phyloP scores from a whole-genome alignment of 1,284 basidiomycete genomes.

The Heterobasidion irregulare region DNA sequence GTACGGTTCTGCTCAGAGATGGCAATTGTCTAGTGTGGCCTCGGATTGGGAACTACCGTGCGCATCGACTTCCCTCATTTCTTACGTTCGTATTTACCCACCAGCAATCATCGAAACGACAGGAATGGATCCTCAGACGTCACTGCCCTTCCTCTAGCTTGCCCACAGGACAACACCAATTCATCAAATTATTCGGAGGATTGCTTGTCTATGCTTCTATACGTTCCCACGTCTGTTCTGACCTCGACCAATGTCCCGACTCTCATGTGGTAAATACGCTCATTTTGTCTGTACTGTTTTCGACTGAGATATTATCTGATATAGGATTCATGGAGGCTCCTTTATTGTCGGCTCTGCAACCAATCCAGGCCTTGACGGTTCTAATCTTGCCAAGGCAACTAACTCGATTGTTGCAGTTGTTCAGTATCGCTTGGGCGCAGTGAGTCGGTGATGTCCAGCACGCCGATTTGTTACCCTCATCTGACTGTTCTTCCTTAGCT shows the following conservation, averaged over 20 bases:
- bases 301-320: constrained; percentile 1
- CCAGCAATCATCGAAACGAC: not conserved
- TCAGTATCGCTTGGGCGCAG: constrained; percentile 80
- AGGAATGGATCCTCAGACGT: constrained; percentile 47
- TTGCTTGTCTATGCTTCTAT: constrained; percentile 71
- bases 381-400: constrained; percentile 62
- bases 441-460: constrained; percentile 24
- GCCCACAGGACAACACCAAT: constrained; percentile 53
- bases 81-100: too few relatives aligned
- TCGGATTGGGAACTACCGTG: constrained; percentile 57
- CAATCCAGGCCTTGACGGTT: constrained; percentile 72
- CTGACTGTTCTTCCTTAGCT: constrained; percentile 35
- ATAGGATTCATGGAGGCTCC: constrained; percentile 84
- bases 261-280: constrained; percentile 50
- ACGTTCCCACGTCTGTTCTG: constrained; percentile 44
- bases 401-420: constrained; percentile 78
- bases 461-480: not conserved
- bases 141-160: constrained; percentile 54
- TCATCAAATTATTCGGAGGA: constrained; percentile 56
- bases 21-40: constrained; percentile 45
- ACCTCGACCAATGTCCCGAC: constrained; percentile 36
- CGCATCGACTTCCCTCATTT: constrained; percentile 17
- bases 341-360: constrained; percentile 68
- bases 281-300: not conserved
- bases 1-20: constrained; percentile 56